A percentile compares a stretch with the other conserved stretches of the same genome.
phyloP scores from a whole-genome alignment of 2,329 filamentous ascomycete genomes.

The Aspergillus aculeatus region DNA sequence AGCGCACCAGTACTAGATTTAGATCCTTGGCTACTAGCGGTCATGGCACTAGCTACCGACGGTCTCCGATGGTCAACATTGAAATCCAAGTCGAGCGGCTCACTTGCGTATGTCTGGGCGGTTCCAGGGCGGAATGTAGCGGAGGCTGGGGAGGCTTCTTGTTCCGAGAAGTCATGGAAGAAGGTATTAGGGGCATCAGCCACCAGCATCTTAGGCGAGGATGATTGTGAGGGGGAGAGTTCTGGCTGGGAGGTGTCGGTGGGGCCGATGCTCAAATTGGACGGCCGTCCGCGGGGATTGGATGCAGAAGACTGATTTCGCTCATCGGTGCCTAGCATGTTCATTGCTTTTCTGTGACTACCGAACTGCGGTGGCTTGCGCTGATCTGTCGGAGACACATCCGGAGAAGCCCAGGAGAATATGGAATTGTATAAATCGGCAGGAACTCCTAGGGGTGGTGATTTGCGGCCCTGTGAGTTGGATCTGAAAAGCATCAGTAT shows the following conservation, averaged over 20 bases:
- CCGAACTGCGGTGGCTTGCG: constrained; percentile 34
- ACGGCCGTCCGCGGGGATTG: constrained; percentile 23
- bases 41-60: constrained; percentile 84
- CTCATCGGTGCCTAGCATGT: constrained; percentile 31
- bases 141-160: constrained; percentile 61
- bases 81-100: constrained; percentile 61
- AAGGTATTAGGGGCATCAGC: constrained; percentile 35
- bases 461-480: constrained; percentile 22
- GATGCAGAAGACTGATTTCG: constrained; percentile 22
- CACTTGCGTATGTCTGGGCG: constrained; percentile 54
- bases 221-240: constrained; percentile 33
- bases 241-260: constrained; percentile 23
- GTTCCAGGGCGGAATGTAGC: constrained; percentile 64
- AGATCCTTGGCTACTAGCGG: constrained; percentile 80
- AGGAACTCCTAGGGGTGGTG: constrained; percentile 13
- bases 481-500: constrained; percentile 23
- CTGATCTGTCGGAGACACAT: constrained; percentile 39
- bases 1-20: constrained; percentile 69
- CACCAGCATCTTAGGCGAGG: constrained; percentile 27
- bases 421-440: constrained; percentile 33
- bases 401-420: constrained; percentile 37
- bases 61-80: constrained; percentile 75
- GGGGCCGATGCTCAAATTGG: constrained; percentile 23
- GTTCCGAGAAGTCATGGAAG: constrained; percentile 39
- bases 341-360: constrained; percentile 37